Conservation (phyloP, 768 basidiomycete genomes). For the Mycena epipterygia region DNA sequence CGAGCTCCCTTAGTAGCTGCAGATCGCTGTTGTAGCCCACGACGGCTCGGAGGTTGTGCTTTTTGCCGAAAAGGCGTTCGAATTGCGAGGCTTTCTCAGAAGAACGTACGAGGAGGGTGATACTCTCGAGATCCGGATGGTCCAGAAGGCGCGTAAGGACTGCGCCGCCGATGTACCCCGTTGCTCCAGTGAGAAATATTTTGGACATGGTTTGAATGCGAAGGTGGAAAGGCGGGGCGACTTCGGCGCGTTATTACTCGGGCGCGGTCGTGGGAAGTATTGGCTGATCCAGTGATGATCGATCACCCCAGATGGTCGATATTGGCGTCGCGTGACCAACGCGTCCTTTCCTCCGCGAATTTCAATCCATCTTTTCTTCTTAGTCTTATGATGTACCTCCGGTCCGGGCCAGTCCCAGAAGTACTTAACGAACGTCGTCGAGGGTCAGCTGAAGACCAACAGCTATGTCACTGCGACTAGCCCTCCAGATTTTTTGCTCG, state of each 20-base stretch:
- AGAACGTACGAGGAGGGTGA: conserved; percentile 62
- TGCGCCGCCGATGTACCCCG: conserved; percentile 71
- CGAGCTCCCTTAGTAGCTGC: conserved; percentile 52
- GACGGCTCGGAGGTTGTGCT: conserved; percentile 48
- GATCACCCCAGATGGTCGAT: not conserved
- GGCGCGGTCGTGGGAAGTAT: too few relatives aligned
- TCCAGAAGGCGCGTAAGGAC: conserved; percentile 61
- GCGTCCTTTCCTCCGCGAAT: not conserved
- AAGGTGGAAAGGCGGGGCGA: too few relatives aligned
- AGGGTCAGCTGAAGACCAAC: conserved; percentile 6
- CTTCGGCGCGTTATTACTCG: too few relatives aligned
- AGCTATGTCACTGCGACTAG: conserved; percentile 21
- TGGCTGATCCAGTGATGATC: too few relatives aligned
- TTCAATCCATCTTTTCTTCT: conserved; percentile 1
- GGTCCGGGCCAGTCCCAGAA: conserved; percentile 4
- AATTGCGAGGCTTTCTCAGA: conserved; percentile 53
- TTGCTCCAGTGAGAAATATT: conserved; percentile 64
- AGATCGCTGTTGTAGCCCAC: conserved; percentile 58
- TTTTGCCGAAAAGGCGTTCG: conserved; percentile 27
- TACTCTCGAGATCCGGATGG: conserved; percentile 56
- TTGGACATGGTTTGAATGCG: too few relatives aligned
- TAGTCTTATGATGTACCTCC: not conserved
- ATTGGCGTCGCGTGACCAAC: not conserved
- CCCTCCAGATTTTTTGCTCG: conserved; percentile 10
- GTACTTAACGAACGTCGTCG: not conserved